Evolutionary conservation across 2,329 filamentous ascomycete species (phyloP), one percentile per base, ranked within the genome.

Genomic region (Xylaria sp.): DNA sequence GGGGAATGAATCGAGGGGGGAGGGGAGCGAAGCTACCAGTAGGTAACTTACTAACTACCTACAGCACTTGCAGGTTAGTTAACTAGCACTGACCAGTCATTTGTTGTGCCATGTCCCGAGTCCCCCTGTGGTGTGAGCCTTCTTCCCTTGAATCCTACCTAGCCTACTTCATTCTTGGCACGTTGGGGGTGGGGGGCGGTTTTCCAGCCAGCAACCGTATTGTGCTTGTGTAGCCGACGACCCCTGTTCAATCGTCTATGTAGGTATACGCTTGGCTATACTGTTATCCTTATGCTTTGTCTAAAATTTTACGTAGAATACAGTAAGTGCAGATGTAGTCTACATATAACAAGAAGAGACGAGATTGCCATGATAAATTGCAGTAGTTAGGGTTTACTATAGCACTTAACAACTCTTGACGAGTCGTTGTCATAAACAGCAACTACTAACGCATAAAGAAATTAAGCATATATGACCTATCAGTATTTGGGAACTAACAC

Each of bases 1-100:
- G 65, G 64, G 64, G 65, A 64, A 62, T 59, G 61, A 56, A 39
- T 53, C 48, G 53, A 51, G 50, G 53, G 64, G 64, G 62, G 60
- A 17, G 4, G 30, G 36, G n/a, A 36, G 8, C 17, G 8, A 55
- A 12, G 12, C 39, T 42, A 42, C 11, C 4, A 14, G 39, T 14
- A 14, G 39, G 39, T 42, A 42, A 14, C 12, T 2, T 1, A 9
- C 11, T 17, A 42, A 17, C 53, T 56, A 14, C 8, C 19, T 21
- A 39, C 4, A 17, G 11, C 4, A 36, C 11, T 7, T 36, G 1
- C 17, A 42, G 39, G 39, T 17, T 42, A 42, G 39, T 5, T 14
- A 17, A 11, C 17, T 42, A 42, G 39, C 39, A 42, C 39, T 17
- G 39, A 42, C 39, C 39, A 42, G 14, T 42, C 14, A 14, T 5